phyloP scores from a whole-genome alignment of 2,329 filamentous ascomycete genomes.

The Penicillium nordicum region DNA sequence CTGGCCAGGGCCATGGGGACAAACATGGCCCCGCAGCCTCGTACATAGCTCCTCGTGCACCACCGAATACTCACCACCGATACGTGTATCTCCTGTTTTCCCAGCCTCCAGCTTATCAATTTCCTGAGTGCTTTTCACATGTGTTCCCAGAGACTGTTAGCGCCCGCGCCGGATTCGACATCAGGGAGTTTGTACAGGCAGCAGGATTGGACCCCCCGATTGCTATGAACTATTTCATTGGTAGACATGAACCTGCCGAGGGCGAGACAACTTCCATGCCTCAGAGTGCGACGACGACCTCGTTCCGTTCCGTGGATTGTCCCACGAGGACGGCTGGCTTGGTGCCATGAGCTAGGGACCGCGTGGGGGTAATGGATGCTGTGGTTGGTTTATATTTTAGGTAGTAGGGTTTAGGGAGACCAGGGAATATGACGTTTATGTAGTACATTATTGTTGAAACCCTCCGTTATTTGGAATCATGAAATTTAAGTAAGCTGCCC shows the following conservation, averaged over 20 bases:
- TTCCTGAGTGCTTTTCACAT: slow-evolving; percentile 30
- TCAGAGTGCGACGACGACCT: slow-evolving; percentile 19
- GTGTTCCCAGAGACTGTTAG: slow-evolving; percentile 28
- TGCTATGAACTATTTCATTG: slow-evolving; percentile 41
- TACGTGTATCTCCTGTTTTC: slow-evolving; percentile 34
- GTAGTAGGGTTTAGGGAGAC: too few relatives aligned
- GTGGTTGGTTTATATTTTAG: background rate
- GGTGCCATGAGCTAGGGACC: background rate
- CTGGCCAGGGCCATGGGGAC: background rate
- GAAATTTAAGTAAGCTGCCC: background rate
- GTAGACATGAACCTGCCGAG: slow-evolving; percentile 27
- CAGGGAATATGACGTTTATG: background rate
- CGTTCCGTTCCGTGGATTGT: slow-evolving; percentile 17
- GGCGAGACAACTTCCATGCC: slow-evolving; percentile 2
- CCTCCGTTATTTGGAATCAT: background rate
- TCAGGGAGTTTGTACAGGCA: slow-evolving; percentile 33
- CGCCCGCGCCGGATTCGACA: slow-evolving; percentile 34
- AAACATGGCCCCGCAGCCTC: background rate
- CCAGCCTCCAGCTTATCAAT: slow-evolving; percentile 25
- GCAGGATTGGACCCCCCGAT: slow-evolving; percentile 30
- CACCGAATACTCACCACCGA: slow-evolving; percentile 25
- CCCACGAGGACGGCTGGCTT: background rate
- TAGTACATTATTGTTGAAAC: too few relatives aligned
- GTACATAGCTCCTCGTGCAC: slow-evolving; percentile 33
- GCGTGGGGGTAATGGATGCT: background rate